Conservation (phyloP, 352 stramenopile species). For the Phytophthora pseudosyringae region DNA sequence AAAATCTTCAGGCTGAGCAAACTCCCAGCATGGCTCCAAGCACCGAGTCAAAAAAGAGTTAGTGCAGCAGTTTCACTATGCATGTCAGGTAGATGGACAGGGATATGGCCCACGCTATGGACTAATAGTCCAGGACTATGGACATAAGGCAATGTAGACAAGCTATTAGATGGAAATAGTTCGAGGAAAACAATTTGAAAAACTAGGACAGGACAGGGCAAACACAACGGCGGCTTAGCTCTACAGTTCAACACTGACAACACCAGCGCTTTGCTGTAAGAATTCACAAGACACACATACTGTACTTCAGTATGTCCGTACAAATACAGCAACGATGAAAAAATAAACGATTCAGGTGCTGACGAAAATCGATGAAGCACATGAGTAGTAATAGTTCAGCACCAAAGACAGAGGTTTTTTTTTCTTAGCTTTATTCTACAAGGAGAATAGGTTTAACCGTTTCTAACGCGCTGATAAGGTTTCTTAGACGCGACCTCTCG, state of each 20-base stretch:
- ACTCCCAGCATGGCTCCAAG: neutral
- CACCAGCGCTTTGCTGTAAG: constrained; percentile 29
- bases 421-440: too few relatives aligned
- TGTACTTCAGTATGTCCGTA: too few relatives aligned
- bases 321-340: neutral
- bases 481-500: too few relatives aligned
- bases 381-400: too few relatives aligned
- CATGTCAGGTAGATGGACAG: neutral
- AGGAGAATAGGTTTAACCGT: too few relatives aligned
- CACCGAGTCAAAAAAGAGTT: constrained; percentile 16
- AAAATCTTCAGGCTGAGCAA: constrained; percentile 35
- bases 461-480: too few relatives aligned
- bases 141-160: constrained; percentile 20
- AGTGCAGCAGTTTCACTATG: constrained; percentile 1
- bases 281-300: constrained; percentile 41
- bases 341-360: constrained; percentile 28
- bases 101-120: neutral
- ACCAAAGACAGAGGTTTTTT: too few relatives aligned
- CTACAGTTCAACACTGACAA: too few relatives aligned
- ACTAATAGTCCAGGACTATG: neutral
- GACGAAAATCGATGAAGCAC: constrained; percentile 41
- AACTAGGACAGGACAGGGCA: too few relatives aligned
- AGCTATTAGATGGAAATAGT: constrained; percentile 11
- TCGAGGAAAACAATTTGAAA: too few relatives aligned
- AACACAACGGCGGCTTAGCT: too few relatives aligned